Percentiles rank a stretch among this genome's conserved stretches.
Evolutionary conservation across 306 rosid species (phyloP).

Genomic region (Begonia peltatifolia): DNA sequence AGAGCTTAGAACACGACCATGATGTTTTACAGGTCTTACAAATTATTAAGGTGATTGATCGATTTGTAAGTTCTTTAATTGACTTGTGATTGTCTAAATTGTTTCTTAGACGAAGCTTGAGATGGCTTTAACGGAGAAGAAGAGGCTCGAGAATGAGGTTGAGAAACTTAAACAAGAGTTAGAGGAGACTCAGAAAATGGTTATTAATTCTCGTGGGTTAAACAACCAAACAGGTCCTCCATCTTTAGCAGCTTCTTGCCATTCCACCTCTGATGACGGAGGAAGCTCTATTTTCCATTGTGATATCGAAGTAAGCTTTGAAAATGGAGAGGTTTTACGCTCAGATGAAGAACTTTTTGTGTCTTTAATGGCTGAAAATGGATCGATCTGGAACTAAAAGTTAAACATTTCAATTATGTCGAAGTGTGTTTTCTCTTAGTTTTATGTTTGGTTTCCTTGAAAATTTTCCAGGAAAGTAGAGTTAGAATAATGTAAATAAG

Average conservation of each 20-base stretch:
- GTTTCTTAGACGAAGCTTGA: constrained; percentile 18
- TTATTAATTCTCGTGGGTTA: constrained; percentile 5
- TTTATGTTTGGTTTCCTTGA: no score
- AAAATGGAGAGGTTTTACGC: constrained; percentile 13
- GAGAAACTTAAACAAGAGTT: constrained; percentile 36
- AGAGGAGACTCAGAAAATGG: constrained; percentile 22
- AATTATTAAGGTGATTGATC: no score
- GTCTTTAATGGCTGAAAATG: constrained; percentile 26
- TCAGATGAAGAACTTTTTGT: constrained; percentile 34
- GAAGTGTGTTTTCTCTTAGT: no score
- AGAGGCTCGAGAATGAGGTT: constrained; percentile 36
- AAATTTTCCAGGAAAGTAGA: no score
- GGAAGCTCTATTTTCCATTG: constrained; percentile 15
- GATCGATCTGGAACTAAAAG: constrained; percentile 12
- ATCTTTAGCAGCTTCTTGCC: not conserved
- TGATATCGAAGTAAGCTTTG: constrained; percentile 5
- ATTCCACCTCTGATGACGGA: constrained; percentile 15
- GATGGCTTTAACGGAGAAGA: constrained; percentile 31
- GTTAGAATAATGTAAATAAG: no score
- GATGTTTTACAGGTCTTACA: constrained; percentile 13
- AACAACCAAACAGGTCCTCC: constrained; percentile 6
- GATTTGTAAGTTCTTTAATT: no score
- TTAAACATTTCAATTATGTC: no score
- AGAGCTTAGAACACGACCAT: constrained; percentile 35
- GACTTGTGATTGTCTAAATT: no score